Base-by-base conservation (phyloP, 2,329 filamentous ascomycete species). In the Purpureocillium takamizusanense region DNA sequence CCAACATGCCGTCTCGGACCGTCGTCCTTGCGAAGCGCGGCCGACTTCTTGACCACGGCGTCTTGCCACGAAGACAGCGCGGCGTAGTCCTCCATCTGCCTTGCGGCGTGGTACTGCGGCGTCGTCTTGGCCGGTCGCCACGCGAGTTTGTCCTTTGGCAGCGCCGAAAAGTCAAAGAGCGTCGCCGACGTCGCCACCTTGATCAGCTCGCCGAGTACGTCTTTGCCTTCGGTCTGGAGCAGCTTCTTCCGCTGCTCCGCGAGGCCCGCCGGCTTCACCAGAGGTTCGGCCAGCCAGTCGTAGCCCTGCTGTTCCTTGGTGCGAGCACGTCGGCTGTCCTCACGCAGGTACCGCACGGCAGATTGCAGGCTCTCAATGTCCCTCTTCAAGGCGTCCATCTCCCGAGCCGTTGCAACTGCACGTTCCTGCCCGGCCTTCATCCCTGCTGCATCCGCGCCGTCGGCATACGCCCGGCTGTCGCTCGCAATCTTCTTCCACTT, bases 401-500 rank as follows among this genome's bases (percentile, higher is more conserved):
- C 83, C 38, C 79, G 74, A 21, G 79, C 78, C 1, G 78, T 83
- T 4, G 80, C 77, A 34, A 83, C 80, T 21, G 81, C 78, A 18
- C 76, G 74, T 53, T 84, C 78, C 51, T 81, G 72, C 16, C 76
- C 74, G 10, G 74, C 70, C 58, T 74, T 76, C 42, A 68, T 64
- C 12, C 65, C 67, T 13, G 65, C 68, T 32, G 67, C 65, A 28
- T 67, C 67, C n/a, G 65, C 67, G 5, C 62, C 67, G 38, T 73
- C 70, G n/a, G 66, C 71, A 42, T 71, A 74, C 9, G 69, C 68
- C 17, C 69, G 67, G 48, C 67, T 73, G 51, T 81, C 78, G 51
- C 76, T 76, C 5, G 79, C 81, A 44, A 78, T 70, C 66, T 81
- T 81, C 67, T 81, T 81, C 78, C 77, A 83, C 55, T 78, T 80